phyloP scores from a whole-genome alignment of 2,329 filamentous ascomycete genomes.

The Fusarium sterilihyphosum region DNA sequence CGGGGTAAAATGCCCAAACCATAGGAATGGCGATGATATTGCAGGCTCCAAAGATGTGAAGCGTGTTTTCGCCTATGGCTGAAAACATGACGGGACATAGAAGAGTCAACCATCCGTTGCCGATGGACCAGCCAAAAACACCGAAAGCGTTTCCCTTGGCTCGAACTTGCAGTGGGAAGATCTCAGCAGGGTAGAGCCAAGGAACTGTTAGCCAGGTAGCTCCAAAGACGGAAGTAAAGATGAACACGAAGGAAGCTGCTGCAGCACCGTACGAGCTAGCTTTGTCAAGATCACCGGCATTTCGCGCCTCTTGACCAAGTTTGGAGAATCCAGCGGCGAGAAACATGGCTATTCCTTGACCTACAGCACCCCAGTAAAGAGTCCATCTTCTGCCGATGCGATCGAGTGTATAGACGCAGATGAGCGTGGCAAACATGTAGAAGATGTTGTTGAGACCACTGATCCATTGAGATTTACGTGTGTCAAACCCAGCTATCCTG shows the following conservation, averaged over 20 bases:
- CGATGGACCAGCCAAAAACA: conserved; percentile 79
- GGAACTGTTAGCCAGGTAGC: conserved; percentile 64
- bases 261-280: conserved; percentile 68
- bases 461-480: conserved; percentile 71
- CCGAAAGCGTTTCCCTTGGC: conserved; percentile 82
- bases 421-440: conserved; percentile 70
- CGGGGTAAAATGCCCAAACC: conserved; percentile 79
- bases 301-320: conserved; percentile 62
- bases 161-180: conserved; percentile 75
- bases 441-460: conserved; percentile 63
- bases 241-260: conserved; percentile 76
- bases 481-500: conserved; percentile 71
- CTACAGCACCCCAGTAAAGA: conserved; percentile 73
- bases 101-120: conserved; percentile 71
- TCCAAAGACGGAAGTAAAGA: conserved; percentile 55
- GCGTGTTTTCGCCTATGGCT: conserved; percentile 67
- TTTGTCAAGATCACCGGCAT: conserved; percentile 54
- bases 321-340: conserved; percentile 63
- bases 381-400: conserved; percentile 75
- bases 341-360: conserved; percentile 74
- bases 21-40: conserved; percentile 74
- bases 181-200: conserved; percentile 75
- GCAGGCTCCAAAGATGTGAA: conserved; percentile 77
- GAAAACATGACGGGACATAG: conserved; percentile 57
- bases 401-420: conserved; percentile 77